Conservation (phyloP, 768 basidiomycete species). For the Hemileccinum rubropunctum region DNA sequence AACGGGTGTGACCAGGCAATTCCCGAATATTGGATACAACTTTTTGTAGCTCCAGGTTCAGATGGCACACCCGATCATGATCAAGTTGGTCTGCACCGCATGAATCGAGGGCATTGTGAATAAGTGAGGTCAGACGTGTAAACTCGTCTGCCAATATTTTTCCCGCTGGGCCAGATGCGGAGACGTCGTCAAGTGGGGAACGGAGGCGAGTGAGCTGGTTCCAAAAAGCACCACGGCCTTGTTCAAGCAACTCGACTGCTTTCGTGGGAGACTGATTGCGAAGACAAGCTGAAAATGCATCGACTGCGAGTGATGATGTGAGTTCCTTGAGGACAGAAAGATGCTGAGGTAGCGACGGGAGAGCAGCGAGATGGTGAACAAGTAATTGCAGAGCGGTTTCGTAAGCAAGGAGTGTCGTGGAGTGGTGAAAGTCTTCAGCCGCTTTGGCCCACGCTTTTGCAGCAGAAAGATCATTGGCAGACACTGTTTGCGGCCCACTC, state of each 20-base stretch:
- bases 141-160: neutral
- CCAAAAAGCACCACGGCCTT: slow-evolving; percentile 1
- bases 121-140: slow-evolving; percentile 3
- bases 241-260: slow-evolving; percentile 31
- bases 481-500: neutral
- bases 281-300: slow-evolving; percentile 15
- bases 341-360: neutral
- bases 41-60: neutral
- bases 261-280: slow-evolving; percentile 4
- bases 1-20: slow-evolving; percentile 19
- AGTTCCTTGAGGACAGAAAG: neutral
- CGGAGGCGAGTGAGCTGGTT: slow-evolving; percentile 1
- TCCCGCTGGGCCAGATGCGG: neutral
- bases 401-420: slow-evolving; percentile 5
- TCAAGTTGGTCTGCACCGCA: neutral
- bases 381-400: neutral
- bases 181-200: too few species aligned
- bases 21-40: slow-evolving; percentile 15
- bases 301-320: slow-evolving; percentile 2
- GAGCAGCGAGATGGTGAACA: too few species aligned
- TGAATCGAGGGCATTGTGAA: neutral
- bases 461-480: neutral
- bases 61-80: neutral
- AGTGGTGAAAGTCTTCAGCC: slow-evolving; percentile 1
- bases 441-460: neutral